Conservation (phyloP, 352 stramenopile species). For the Phytophthora macrochlamydospora region DNA sequence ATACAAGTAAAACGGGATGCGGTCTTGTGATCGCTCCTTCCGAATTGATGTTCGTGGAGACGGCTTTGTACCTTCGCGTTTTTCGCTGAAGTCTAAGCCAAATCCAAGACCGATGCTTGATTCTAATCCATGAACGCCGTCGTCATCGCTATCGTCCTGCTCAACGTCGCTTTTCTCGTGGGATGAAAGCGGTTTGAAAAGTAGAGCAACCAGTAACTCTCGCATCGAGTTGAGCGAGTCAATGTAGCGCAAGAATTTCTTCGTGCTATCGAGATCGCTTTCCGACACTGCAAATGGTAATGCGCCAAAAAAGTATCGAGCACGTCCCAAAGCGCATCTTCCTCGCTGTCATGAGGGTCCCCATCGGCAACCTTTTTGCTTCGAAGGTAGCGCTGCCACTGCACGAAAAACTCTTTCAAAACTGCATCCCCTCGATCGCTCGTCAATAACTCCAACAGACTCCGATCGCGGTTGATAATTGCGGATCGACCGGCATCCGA, state of each 20-base stretch:
- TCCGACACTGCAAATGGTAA: constrained; percentile 61
- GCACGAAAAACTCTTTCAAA: constrained; percentile 62
- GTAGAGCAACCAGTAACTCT: constrained; percentile 48
- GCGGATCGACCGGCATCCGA: constrained; percentile 2
- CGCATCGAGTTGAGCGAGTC: constrained; percentile 61
- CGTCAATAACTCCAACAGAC: constrained; percentile 61
- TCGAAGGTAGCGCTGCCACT: constrained; percentile 42
- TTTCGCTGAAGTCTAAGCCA: constrained; percentile 28
- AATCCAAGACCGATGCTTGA: constrained; percentile 34
- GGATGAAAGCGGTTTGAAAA: constrained; percentile 46
- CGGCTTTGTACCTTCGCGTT: not conserved
- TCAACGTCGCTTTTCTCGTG: constrained; percentile 7
- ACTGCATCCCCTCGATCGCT: constrained; percentile 72
- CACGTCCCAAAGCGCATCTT: constrained; percentile 54
- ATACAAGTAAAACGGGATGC: constrained; percentile 60
- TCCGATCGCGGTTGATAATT: constrained; percentile 27
- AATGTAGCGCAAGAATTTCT: constrained; percentile 59
- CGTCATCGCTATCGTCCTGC: constrained; percentile 32
- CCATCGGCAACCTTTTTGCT: not conserved
- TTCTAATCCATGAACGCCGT: constrained; percentile 1
- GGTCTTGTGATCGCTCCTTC: constrained; percentile 1
- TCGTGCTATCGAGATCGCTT: constrained; percentile 37
- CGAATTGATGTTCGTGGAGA: not conserved
- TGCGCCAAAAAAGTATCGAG: constrained; percentile 67
- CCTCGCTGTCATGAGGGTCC: constrained; percentile 15